These are phyloP conservation scores for Clitopilus hobsonii DNA, from an alignment of 768 basidiomycete genomes.

Conservation along the genomic window DNA sequence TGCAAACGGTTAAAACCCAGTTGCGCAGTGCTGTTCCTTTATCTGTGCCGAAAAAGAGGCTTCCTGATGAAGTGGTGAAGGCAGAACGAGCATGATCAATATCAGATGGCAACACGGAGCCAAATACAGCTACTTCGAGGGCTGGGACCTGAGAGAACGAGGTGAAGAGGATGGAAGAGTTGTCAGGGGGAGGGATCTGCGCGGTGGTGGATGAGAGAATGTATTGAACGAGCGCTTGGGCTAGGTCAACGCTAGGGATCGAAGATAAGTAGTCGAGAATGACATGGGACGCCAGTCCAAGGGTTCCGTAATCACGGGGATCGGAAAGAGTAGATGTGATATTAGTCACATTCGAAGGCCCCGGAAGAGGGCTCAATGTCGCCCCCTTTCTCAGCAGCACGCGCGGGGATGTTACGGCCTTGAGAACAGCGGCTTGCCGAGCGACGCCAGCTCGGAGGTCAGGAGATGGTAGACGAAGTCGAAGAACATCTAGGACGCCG, in stretches of 20 bases:
- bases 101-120: constrained; percentile 44
- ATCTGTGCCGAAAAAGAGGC: constrained; percentile 58
- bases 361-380: constrained; percentile 43
- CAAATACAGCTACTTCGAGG: constrained; percentile 65
- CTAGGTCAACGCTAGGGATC: constrained; percentile 40
- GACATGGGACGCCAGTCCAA: constrained; percentile 51
- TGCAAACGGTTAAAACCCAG: constrained; percentile 45
- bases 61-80: constrained; percentile 42
- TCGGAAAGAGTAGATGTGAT: constrained; percentile 31
- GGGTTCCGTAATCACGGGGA: constrained; percentile 52
- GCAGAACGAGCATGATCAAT: constrained; percentile 43
- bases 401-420: constrained; percentile 38
- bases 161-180: constrained; percentile 31
- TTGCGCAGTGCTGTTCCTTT: constrained; percentile 41
- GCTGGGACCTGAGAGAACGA: constrained; percentile 43
- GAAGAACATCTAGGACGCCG: constrained; percentile 53
- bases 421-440: constrained; percentile 47
- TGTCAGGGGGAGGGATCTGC: constrained; percentile 34
- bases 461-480: constrained; percentile 52
- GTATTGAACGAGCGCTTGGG: constrained; percentile 43
- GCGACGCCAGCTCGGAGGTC: constrained; percentile 37
- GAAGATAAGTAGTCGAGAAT: constrained; percentile 51
- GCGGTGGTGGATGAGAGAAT: constrained; percentile 31
- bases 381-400: constrained; percentile 49
- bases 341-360: constrained; percentile 21